Percentiles rank a stretch among this genome's conserved stretches.
Conservation (phyloP, 2,329 filamentous ascomycete genomes). For the Xylariaceae sp. region DNA sequence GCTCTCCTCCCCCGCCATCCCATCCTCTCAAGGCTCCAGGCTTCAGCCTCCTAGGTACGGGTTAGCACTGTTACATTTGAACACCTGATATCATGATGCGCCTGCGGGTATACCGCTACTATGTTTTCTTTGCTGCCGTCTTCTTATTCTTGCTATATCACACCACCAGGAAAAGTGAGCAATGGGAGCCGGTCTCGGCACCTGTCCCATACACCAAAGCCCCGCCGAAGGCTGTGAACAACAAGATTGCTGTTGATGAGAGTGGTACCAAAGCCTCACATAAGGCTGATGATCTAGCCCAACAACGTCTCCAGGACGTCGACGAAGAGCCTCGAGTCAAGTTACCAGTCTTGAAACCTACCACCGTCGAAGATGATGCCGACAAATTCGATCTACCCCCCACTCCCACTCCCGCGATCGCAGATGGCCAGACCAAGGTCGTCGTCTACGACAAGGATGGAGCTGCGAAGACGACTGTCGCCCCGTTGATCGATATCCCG, state of each 20-base stretch:
- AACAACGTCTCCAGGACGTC: conserved; percentile 21
- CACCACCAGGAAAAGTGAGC: conserved; percentile 28
- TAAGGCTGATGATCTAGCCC: conserved; percentile 20
- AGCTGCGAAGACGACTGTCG: conserved; percentile 29
- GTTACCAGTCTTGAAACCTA: conserved; percentile 29
- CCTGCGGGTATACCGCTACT: conserved; percentile 36
- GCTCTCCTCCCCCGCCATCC: conserved; percentile 1
- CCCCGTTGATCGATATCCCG: conserved; percentile 34
- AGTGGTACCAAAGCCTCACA: conserved; percentile 7
- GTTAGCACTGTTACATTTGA: conserved; percentile 3
- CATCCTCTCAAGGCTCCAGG: conserved; percentile 5
- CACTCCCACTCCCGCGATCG: conserved; percentile 15
- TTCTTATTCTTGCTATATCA: conserved; percentile 33
- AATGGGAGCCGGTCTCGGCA: conserved; percentile 33
- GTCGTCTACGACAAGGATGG: conserved; percentile 31
- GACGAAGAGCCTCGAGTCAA: conserved; percentile 22
- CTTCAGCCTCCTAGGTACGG: neutral
- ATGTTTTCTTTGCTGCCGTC: conserved; percentile 33
- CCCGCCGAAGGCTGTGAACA: conserved; percentile 17
- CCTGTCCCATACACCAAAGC: conserved; percentile 23
- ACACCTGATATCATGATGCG: conserved; percentile 30
- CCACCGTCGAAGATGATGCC: conserved; percentile 11
- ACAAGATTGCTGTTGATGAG: conserved; percentile 12
- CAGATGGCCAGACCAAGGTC: conserved; percentile 19
- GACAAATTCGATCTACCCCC: conserved; percentile 17